Evolutionary conservation across 192 early-diverging fungal genomes (phyloP).

Genomic region (Coemansia sp.): DNA sequence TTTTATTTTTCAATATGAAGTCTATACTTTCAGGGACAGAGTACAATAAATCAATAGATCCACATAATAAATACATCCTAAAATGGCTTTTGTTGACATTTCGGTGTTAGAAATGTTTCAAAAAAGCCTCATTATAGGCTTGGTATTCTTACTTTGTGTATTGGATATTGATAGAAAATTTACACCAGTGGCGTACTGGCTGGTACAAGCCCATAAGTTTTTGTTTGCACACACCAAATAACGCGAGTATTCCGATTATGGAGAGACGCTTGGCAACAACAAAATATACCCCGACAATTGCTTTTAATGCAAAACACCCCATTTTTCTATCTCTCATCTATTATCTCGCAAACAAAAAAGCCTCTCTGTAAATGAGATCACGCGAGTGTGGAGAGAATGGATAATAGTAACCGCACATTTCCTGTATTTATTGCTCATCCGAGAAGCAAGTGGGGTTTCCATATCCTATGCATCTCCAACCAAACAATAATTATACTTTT

Average conservation of each 20-base stretch:
- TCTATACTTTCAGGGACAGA: background rate
- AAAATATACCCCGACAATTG: background rate
- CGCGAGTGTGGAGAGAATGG: constrained; percentile 3
- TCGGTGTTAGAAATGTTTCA: background rate
- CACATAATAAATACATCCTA: background rate
- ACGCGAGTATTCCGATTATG: background rate
- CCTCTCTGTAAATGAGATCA: constrained; percentile 2
- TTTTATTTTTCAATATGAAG: background rate
- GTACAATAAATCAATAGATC: background rate
- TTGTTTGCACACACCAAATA: no score
- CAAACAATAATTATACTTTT: no score
- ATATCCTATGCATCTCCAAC: no score
- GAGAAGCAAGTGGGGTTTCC: background rate
- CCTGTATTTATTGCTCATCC: background rate
- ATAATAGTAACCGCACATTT: background rate
- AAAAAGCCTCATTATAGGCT: constrained; percentile 5
- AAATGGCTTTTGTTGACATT: constrained; percentile 8
- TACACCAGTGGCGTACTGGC: no score
- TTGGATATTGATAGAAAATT: background rate
- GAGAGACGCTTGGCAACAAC: background rate
- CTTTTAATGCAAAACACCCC: background rate
- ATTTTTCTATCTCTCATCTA: background rate
- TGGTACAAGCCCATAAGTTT: no score
- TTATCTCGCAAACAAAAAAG: constrained; percentile 1
- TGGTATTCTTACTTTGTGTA: background rate